Percentiles rank a stretch among this genome's conserved stretches.
phyloP scores from a whole-genome alignment of 768 basidiomycete genomes.

The Hericium rajendrae region DNA sequence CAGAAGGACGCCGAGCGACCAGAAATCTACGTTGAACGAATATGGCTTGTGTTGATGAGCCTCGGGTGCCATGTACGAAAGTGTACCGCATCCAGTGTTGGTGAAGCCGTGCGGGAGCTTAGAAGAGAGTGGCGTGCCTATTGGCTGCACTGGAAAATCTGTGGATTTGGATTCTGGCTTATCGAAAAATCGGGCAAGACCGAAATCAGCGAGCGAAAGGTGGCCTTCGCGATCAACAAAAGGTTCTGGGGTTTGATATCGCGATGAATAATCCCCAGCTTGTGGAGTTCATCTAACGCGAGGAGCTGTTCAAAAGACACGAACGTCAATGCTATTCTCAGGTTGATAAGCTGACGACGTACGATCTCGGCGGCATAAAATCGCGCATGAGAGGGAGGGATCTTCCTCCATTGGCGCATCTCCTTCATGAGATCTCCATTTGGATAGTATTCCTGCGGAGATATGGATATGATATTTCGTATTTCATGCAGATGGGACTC shows the following conservation, averaged over 20 bases:
- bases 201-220: neutral
- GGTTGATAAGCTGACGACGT: neutral
- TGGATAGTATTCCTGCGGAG: neutral
- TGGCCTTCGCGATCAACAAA: neutral
- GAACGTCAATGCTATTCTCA: no score
- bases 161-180: neutral
- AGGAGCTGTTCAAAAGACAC: neutral
- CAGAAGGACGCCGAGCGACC: neutral
- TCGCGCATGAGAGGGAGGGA: neutral
- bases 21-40: neutral
- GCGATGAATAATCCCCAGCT: slow-evolving; percentile 1
- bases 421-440: neutral
- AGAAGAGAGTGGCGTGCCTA: neutral
- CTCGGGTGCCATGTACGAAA: neutral
- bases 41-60: neutral
- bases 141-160: no score
- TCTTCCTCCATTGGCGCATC: neutral
- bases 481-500: no score
- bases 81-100: neutral
- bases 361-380: neutral
- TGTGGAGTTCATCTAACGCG: slow-evolving; percentile 2
- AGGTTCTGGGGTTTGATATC: slow-evolving; percentile 6
- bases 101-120: neutral
- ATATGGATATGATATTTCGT: no score
- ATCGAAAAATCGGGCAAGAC: neutral